Percentiles rank a stretch among this genome's conserved stretches.
These are phyloP conservation scores for Neurospora hispaniola DNA, from an alignment of 495 filamentous ascomycete genomes.

Conservation along the genomic window DNA sequence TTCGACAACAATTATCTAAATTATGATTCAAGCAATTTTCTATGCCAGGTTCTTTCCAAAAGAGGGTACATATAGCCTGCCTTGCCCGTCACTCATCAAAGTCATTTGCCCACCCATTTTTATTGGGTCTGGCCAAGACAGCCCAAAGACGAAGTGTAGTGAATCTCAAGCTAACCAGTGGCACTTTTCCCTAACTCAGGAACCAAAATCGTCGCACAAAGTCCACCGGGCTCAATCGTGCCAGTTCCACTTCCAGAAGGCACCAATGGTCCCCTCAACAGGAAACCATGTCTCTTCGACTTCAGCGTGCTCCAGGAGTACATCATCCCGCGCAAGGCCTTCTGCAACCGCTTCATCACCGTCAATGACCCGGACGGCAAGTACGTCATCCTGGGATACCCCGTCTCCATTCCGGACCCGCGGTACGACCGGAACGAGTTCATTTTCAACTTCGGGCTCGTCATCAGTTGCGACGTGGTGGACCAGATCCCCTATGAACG, in stretches of 20 bases:
- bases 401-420: constrained; percentile 68
- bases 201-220: constrained; percentile 66
- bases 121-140: not conserved
- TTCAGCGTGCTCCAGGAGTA: constrained; percentile 77
- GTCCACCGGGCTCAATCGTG: constrained; percentile 64
- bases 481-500: constrained; percentile 59
- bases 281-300: constrained; percentile 57
- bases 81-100: not conserved
- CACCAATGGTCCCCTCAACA: constrained; percentile 37
- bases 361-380: constrained; percentile 58
- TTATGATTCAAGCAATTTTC: constrained; percentile 91
- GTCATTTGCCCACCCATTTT: not conserved
- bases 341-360: constrained; percentile 79
- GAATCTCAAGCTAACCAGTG: not conserved
- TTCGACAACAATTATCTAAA: not conserved
- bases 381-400: constrained; percentile 77
- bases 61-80: constrained; percentile 49
- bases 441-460: constrained; percentile 93
- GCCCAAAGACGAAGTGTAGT: not conserved
- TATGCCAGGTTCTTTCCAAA: constrained; percentile 86
- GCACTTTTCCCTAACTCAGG: constrained; percentile 38
- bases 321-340: constrained; percentile 84
- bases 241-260: constrained; percentile 29
- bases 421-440: constrained; percentile 87
- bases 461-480: constrained; percentile 57